These are phyloP conservation scores for Ashbya aceris DNA, from an alignment of 1,139 yeast species.

Conservation along the genomic window DNA sequence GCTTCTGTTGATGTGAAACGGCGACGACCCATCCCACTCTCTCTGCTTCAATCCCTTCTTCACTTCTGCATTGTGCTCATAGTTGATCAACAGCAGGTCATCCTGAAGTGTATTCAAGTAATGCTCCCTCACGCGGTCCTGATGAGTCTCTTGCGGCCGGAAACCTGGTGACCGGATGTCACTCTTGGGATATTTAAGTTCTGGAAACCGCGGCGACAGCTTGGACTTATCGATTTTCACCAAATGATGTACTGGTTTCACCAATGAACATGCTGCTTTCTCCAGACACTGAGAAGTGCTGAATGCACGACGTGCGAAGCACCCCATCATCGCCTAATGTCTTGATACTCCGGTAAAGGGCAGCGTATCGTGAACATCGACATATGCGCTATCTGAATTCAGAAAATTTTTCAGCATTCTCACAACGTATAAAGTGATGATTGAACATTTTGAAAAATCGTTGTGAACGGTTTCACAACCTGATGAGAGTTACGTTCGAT, in stretches of 20 bases:
- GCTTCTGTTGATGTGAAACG: slow-evolving; percentile 81
- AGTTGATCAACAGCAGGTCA: slow-evolving; percentile 70
- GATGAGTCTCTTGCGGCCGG: slow-evolving; percentile 61
- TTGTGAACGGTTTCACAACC: not conserved
- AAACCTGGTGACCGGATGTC: slow-evolving; percentile 72
- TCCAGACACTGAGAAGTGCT: not conserved
- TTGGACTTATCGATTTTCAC: slow-evolving; percentile 65
- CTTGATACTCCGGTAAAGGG: not conserved
- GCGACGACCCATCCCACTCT: slow-evolving; percentile 82
- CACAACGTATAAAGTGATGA: not conserved
- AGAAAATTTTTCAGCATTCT: not conserved
- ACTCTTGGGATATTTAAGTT: slow-evolving; percentile 52
- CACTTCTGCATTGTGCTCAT: slow-evolving; percentile 48
- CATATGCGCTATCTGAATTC: not conserved
- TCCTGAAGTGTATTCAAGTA: slow-evolving; percentile 63
- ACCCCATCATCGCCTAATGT: not conserved
- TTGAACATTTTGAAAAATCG: slow-evolving; percentile 1
- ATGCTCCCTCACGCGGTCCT: slow-evolving; percentile 75
- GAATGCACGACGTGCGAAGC: not conserved
- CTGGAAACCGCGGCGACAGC: slow-evolving; percentile 61
- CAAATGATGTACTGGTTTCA: slow-evolving; percentile 85
- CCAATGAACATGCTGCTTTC: slow-evolving; percentile 70
- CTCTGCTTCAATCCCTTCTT: slow-evolving; percentile 65
- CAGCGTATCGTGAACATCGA: not conserved
- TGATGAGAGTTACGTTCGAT: not conserved